These are phyloP conservation scores for Cyclaneusma minus DNA, from an alignment of 2,329 filamentous ascomycete species.

Conservation along the genomic window DNA sequence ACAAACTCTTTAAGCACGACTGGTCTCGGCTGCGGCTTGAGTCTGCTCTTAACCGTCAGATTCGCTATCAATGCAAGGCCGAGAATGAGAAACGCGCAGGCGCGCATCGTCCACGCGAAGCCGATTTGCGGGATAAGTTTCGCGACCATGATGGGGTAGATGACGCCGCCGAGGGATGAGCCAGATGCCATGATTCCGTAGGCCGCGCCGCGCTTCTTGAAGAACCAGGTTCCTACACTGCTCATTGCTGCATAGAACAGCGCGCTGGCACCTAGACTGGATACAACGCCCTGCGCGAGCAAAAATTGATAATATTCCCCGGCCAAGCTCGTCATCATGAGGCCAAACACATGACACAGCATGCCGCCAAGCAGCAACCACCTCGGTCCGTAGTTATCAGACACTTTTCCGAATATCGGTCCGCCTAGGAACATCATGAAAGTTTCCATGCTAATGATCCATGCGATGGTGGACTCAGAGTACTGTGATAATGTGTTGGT, in stretches of 20 bases:
- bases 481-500: slow-evolving; percentile 28
- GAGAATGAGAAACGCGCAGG: slow-evolving; percentile 38
- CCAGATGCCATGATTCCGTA: slow-evolving; percentile 32
- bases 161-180: slow-evolving; percentile 34
- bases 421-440: slow-evolving; percentile 38
- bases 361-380: slow-evolving; percentile 35
- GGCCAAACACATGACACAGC: slow-evolving; percentile 39
- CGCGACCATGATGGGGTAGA: slow-evolving; percentile 45
- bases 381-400: slow-evolving; percentile 46
- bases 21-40: slow-evolving; percentile 23
- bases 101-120: slow-evolving; percentile 41
- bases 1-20: slow-evolving; percentile 20
- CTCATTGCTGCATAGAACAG: slow-evolving; percentile 28
- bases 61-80: slow-evolving; percentile 33
- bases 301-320: slow-evolving; percentile 37
- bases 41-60: slow-evolving; percentile 33
- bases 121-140: slow-evolving; percentile 35
- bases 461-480: slow-evolving; percentile 39
- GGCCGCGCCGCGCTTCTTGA: slow-evolving; percentile 29
- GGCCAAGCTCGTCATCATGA: slow-evolving; percentile 48
- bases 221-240: slow-evolving; percentile 30
- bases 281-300: slow-evolving; percentile 29
- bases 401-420: slow-evolving; percentile 46
- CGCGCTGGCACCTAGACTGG: slow-evolving; percentile 27
- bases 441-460: slow-evolving; percentile 41